A percentile compares a stretch with the other conserved stretches of the same genome.
Conservation (phyloP, 768 basidiomycete genomes). For the Panaeolus papilionaceus region DNA sequence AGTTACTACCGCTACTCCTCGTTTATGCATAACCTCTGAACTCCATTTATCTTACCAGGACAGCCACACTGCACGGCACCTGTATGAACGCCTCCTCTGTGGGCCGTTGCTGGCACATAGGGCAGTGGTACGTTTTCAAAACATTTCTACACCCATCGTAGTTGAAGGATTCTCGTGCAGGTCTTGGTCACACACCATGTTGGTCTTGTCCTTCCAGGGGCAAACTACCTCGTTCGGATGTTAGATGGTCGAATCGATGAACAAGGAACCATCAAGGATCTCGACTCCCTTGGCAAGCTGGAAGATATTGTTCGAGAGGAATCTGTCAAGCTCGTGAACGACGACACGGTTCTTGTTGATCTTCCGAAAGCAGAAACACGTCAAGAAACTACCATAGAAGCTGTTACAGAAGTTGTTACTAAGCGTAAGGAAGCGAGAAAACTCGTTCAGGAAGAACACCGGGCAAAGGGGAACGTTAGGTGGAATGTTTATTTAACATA, state of each 20-base stretch:
- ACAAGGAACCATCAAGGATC: slow-evolving; percentile 71
- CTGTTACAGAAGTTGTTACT: slow-evolving; percentile 26
- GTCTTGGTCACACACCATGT: slow-evolving; percentile 85
- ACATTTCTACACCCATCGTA: background rate
- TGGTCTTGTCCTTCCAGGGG: slow-evolving; percentile 78
- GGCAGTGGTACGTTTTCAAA: slow-evolving; percentile 34
- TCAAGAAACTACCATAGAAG: slow-evolving; percentile 54
- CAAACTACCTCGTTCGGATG: slow-evolving; percentile 78
- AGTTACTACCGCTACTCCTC: slow-evolving; percentile 29
- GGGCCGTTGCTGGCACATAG: slow-evolving; percentile 40
- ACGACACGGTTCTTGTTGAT: slow-evolving; percentile 42
- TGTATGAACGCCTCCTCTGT: slow-evolving; percentile 38
- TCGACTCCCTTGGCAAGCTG: slow-evolving; percentile 56
- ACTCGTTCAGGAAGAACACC: slow-evolving; percentile 80
- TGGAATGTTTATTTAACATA: slow-evolving; percentile 76
- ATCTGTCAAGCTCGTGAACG: slow-evolving; percentile 51
- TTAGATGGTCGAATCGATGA: slow-evolving; percentile 82
- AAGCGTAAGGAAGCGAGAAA: slow-evolving; percentile 43
- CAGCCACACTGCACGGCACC: slow-evolving; percentile 40
- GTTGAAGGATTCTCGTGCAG: slow-evolving; percentile 34
- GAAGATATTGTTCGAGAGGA: slow-evolving; percentile 38
- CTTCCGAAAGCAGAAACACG: slow-evolving; percentile 26
- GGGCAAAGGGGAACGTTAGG: slow-evolving; percentile 83
- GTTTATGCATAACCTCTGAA: background rate
- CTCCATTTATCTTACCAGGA: slow-evolving; percentile 27